Conservation (phyloP, 169 alveolate genomes). For the Plasmodium reichenowi region DNA sequence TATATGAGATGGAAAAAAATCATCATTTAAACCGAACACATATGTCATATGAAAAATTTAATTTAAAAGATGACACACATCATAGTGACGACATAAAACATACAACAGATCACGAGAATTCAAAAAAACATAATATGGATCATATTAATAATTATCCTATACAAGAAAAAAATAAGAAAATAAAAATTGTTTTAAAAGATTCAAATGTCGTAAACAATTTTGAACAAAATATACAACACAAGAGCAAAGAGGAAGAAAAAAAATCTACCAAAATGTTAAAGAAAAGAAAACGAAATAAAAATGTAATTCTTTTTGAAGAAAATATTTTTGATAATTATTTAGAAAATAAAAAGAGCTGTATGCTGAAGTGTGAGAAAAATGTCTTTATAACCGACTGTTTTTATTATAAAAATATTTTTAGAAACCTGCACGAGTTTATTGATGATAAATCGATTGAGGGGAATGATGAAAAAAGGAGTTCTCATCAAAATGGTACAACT, state of each 20-base stretch:
- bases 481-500: not conserved
- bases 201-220: not conserved
- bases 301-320: conserved; percentile 29
- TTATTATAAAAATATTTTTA: conserved; percentile 24
- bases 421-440: conserved; percentile 25
- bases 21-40: no score
- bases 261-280: not conserved
- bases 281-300: conserved; percentile 3
- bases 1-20: no score
- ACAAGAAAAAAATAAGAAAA: not conserved
- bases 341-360: conserved; percentile 32
- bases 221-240: not conserved
- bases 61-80: no score
- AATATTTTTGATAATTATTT: conserved; percentile 39
- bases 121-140: not conserved
- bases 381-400: conserved; percentile 35
- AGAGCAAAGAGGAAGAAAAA: not conserved
- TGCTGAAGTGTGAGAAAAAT: conserved; percentile 26
- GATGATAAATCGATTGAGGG: conserved; percentile 12
- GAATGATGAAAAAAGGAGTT: not conserved
- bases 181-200: conserved; percentile 9
- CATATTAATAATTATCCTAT: no score
- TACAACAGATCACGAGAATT: not conserved
- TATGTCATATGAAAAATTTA: no score
- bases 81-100: not conserved